Evolutionary conservation across 2,329 filamentous ascomycete species (phyloP), one percentile per base, ranked within the genome.

Genomic region (Aureobasidium lini): DNA sequence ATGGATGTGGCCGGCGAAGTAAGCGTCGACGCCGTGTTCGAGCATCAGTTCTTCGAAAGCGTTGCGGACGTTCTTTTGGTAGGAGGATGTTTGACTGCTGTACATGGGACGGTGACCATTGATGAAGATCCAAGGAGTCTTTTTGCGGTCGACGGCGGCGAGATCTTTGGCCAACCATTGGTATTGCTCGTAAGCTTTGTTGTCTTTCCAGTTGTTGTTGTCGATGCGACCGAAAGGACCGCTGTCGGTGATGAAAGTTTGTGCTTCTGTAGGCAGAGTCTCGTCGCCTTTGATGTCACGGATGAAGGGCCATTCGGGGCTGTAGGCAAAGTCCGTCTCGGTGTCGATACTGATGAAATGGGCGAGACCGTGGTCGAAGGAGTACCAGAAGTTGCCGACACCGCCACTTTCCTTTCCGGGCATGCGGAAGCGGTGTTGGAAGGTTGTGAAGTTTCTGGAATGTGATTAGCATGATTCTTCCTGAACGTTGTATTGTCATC

Each of bases 351-450:
- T 69, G 62, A 81, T 68, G 61, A 81, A 81, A 65, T 81, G 79
- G 2, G 76, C 78, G n/a, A 80, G 69, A 28, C 79, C 79, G 63
- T 81, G 80, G 70, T 81, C 78, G 64, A 80, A 81, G 1, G 76
- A 79, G 68, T 81, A 81, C 79, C 79, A 81, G 64, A 80, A 77
- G 72, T 80, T 81, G 56, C 76, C 71, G 9, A 79, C 76, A 36
- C 79, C 79, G 4, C 75, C 75, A 9, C 71, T 72, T 63, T 80
- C 77, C 1, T 64, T 61, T 28, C 79, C 79, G 1, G 78, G 77
- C 76, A 80, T 80, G 56, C 74, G 73, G 72, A 81, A 81, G 46
- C 78, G 77, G 66, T 80, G 69, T 63, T 79, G 76, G 67, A 71
- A 80, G 6, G 76, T 73, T n/a, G 78, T 80, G 68, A 77, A 79